These are phyloP conservation scores for Pseudoscleropodium purum DNA, from an alignment of 225 moss, liverwort and hornwort species.

Conservation along the genomic window DNA sequence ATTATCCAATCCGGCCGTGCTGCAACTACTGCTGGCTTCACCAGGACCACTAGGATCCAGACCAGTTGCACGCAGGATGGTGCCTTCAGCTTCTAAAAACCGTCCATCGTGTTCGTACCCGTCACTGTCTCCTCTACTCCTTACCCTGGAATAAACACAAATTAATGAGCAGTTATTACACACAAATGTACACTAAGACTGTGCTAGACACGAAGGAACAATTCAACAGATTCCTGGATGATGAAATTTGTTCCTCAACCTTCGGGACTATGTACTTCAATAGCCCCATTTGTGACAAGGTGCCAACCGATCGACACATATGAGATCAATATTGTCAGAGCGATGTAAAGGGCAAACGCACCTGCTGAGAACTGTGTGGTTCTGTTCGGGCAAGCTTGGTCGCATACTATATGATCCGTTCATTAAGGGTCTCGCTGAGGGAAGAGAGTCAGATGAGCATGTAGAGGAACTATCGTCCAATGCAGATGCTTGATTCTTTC, in stretches of 20 bases:
- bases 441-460: conserved; percentile 95
- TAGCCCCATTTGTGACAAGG: not conserved
- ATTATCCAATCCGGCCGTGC: conserved; percentile 75
- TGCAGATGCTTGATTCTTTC: conserved; percentile 70
- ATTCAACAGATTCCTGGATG: not conserved
- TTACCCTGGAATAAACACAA: conserved; percentile 30
- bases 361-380: conserved; percentile 52
- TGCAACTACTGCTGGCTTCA: conserved; percentile 95
- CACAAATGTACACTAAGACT: not conserved
- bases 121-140: conserved; percentile 64
- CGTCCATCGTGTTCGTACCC: conserved; percentile 78
- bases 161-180: not conserved
- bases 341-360: not conserved
- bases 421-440: conserved; percentile 61
- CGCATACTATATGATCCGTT: conserved; percentile 65
- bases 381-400: conserved; percentile 62
- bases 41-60: conserved; percentile 73
- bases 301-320: not conserved
- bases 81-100: conserved; percentile 78
- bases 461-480: conserved; percentile 98
- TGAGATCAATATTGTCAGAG: not conserved
- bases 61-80: conserved; percentile 67
- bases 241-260: not conserved
- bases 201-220: not conserved
- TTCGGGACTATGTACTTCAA: not conserved